Base-by-base conservation (phyloP, 768 basidiomycete genomes). In the Pleurotus pulmonarius region DNA sequence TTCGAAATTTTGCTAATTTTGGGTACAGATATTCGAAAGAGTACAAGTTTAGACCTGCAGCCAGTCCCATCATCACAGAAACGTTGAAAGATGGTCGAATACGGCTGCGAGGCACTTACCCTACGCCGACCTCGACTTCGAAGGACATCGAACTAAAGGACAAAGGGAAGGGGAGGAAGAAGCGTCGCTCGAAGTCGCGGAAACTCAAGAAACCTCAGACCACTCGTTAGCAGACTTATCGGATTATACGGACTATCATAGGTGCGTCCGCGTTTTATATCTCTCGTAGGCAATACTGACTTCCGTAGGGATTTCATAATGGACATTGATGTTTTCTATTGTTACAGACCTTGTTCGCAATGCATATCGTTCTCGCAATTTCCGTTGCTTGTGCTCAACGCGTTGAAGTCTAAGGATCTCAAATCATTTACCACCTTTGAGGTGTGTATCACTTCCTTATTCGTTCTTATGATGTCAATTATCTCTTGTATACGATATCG, bases 41-140 rank as follows among this genome's bases (percentile, higher is more conserved):
- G 62, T 82, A 81, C 74, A 91, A 87, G 69, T 93, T 81, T 66
- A 76, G 92, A 20, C 92, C 92, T 0, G 92, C 92, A 5, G 90
- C 92, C 5, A 92, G 89, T 58, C 91, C 92, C 8, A 74, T 94
- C 43, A 79, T 94, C 60, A 92, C 89, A 0, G 90, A 93, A 65
- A 78, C 73, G 16, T 72, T 94, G 59, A 82, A 82, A 60, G 90
- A 90, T 60, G 91, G 92, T 0, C 76, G 82, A 4, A 69, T 82
- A 7, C 77, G 84, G 6, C 63, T 94, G 40, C 74, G 90, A 13
- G 92, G 92, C 0, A 90, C 88, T 1, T 69, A 70, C 11, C 80
- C 85, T 2, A 69, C 73, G 29, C 29, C 29, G 1, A 34, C 29
- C 9, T 11, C 29, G 29, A 34, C 29, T 3, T 34, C 29, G 29